Percentiles rank a stretch among this genome's conserved stretches.
Evolutionary conservation across 2,329 filamentous ascomycete genomes (phyloP).

Genomic region (Claviceps fusiformis): DNA sequence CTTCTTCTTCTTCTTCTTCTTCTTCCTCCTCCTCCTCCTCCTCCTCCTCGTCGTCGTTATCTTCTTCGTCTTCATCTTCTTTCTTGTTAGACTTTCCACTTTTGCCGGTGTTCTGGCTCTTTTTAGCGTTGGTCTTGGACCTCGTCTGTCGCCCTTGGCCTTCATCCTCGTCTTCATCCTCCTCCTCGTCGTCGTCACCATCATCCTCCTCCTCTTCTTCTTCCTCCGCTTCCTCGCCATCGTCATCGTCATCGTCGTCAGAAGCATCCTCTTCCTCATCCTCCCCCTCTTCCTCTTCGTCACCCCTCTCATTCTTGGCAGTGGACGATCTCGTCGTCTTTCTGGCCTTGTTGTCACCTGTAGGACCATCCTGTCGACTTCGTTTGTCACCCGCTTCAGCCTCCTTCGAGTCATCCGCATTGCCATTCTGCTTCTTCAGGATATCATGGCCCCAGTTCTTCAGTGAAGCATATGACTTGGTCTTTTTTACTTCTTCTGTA

Average conservation of each 20-base stretch:
- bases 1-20: neutral
- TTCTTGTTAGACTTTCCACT: neutral
- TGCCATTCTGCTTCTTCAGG: conserved; percentile 24
- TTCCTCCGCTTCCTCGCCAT: conserved; percentile 3
- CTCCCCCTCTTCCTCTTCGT: conserved; percentile 4
- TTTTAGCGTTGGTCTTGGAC: neutral
- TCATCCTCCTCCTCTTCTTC: conserved; percentile 3
- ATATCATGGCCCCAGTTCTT: conserved; percentile 50
- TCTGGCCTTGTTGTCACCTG: conserved; percentile 18
- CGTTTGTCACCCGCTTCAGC: conserved; percentile 15
- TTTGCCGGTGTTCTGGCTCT: neutral
- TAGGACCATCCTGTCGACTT: conserved; percentile 11
- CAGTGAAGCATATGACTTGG: conserved; percentile 41
- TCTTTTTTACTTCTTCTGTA: conserved; percentile 29
- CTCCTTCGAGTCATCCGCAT: conserved; percentile 5
- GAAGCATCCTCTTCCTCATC: conserved; percentile 1
- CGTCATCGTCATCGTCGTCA: conserved; percentile 3
- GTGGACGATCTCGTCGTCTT: conserved; percentile 12
- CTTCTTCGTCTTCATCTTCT: neutral
- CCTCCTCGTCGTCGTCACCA: conserved; percentile 2
- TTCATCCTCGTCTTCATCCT: neutral
- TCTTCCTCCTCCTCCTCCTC: neutral
- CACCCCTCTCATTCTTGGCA: neutral
- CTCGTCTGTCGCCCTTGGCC: neutral
- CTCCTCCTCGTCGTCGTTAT: neutral